These are phyloP conservation scores for Osmanthus fragrans DNA, from an alignment of 257 asterid genomes.

Conservation along the genomic window DNA sequence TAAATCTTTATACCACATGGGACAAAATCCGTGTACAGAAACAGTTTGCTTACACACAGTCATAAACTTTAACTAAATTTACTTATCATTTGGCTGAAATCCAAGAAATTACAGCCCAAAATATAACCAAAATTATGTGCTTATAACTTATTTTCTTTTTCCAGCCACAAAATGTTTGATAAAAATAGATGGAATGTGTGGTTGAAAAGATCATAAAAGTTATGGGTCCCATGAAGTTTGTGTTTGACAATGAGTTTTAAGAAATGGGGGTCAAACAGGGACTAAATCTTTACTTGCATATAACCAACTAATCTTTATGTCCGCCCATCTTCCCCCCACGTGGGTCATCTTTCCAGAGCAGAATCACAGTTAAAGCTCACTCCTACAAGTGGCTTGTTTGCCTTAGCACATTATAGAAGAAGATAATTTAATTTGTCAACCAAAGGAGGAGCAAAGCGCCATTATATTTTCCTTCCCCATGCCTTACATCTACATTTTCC, in stretches of 20 bases:
- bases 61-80: background rate
- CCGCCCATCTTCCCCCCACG: background rate
- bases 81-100: background rate
- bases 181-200: too few relatives aligned
- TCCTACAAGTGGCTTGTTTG: background rate
- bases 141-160: background rate
- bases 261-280: too few relatives aligned
- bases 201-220: too few relatives aligned
- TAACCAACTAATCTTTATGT: background rate
- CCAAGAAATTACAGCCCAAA: background rate
- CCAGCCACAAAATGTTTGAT: background rate
- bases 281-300: background rate
- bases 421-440: background rate
- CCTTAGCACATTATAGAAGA: background rate
- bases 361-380: background rate
- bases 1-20: background rate
- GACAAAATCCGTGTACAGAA: background rate
- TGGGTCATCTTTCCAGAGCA: background rate
- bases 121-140: background rate
- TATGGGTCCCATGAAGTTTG: too few relatives aligned
- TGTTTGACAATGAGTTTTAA: too few relatives aligned
- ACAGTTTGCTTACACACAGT: background rate
- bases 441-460: background rate
- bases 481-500: slow-evolving; percentile 3
- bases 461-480: slow-evolving; percentile 14